phyloP scores from a whole-genome alignment of 176 grass and related monocot genomes.

The Guadua angustifolia region DNA sequence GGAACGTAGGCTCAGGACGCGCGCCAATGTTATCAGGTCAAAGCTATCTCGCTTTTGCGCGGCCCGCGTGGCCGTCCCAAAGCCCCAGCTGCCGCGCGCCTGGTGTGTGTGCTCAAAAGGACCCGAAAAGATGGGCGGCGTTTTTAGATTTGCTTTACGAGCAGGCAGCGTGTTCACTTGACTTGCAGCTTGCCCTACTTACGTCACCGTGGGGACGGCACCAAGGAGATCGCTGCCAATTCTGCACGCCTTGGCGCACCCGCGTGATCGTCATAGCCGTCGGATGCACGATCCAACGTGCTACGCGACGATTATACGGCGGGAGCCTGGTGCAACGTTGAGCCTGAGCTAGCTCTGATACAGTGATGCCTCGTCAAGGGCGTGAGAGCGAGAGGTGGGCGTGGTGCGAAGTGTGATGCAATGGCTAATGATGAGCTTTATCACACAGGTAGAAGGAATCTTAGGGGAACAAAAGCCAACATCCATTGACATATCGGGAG shows the following conservation, averaged over 20 bases:
- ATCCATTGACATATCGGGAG: slow-evolving; percentile 57
- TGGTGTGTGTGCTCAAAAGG: slow-evolving; percentile 42
- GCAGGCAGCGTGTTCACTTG: slow-evolving; percentile 17
- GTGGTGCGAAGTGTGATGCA: slow-evolving; percentile 40
- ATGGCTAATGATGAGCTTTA: slow-evolving; percentile 70
- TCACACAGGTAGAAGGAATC: slow-evolving; percentile 55
- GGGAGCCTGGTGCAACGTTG: neutral
- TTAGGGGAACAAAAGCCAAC: slow-evolving; percentile 55
- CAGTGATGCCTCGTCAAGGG: neutral
- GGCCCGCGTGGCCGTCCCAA: slow-evolving; percentile 46
- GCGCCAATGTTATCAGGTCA: slow-evolving; percentile 23
- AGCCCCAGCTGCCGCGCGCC: slow-evolving; percentile 5
- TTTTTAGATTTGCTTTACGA: slow-evolving; percentile 51
- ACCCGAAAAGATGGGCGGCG: slow-evolving; percentile 41
- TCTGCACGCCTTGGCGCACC: neutral
- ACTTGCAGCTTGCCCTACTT: slow-evolving; percentile 34
- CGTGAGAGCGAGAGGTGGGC: slow-evolving; percentile 22
- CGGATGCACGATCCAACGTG: slow-evolving; percentile 3
- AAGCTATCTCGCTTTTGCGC: slow-evolving; percentile 26
- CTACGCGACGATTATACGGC: neutral
- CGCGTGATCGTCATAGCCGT: neutral
- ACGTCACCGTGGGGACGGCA: slow-evolving; percentile 25
- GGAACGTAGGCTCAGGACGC: neutral
- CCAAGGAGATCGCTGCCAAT: neutral
- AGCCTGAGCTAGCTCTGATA: neutral